These are phyloP conservation scores for Nothophoma quercina DNA, from an alignment of 2,329 filamentous ascomycete genomes.

Conservation along the genomic window DNA sequence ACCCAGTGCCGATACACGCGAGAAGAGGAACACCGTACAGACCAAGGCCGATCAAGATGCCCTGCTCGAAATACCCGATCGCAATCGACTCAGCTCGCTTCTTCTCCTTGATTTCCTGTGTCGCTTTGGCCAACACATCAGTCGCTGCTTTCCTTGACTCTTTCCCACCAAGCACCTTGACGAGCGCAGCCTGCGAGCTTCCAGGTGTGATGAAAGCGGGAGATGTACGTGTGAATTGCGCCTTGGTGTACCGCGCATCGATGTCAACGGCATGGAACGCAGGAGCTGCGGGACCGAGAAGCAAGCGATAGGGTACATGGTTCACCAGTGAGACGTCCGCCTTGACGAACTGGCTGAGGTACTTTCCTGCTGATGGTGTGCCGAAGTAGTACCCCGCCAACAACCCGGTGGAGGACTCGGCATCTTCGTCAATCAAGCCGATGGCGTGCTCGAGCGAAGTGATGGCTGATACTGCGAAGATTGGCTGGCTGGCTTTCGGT, in stretches of 20 bases:
- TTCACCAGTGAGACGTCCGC: constrained; percentile 63
- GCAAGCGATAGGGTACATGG: constrained; percentile 63
- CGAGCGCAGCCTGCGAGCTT: constrained; percentile 27
- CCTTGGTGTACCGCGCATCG: constrained; percentile 26
- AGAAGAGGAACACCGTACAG: constrained; percentile 44
- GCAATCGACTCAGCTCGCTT: constrained; percentile 46
- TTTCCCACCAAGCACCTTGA: constrained; percentile 19
- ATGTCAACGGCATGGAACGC: constrained; percentile 23
- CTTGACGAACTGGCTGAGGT: constrained; percentile 64
- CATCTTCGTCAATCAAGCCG: constrained; percentile 51
- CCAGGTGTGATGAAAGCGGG: constrained; percentile 27
- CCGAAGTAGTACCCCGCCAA: constrained; percentile 64
- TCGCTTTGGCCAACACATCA: constrained; percentile 23
- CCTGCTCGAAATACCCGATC: constrained; percentile 43
- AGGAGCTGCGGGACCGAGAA: constrained; percentile 50
- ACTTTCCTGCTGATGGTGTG: constrained; percentile 61
- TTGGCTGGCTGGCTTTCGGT: constrained; percentile 52
- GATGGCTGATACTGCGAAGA: constrained; percentile 57
- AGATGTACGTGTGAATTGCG: constrained; percentile 29
- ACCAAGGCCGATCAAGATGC: constrained; percentile 46
- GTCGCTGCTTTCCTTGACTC: constrained; percentile 21
- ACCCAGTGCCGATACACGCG: constrained; percentile 33
- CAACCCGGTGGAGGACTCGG: constrained; percentile 33
- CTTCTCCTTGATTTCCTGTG: constrained; percentile 38
- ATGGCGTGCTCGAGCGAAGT: constrained; percentile 64